phyloP scores from a whole-genome alignment of 345 rosid genomes.

The Salix udensis region DNA sequence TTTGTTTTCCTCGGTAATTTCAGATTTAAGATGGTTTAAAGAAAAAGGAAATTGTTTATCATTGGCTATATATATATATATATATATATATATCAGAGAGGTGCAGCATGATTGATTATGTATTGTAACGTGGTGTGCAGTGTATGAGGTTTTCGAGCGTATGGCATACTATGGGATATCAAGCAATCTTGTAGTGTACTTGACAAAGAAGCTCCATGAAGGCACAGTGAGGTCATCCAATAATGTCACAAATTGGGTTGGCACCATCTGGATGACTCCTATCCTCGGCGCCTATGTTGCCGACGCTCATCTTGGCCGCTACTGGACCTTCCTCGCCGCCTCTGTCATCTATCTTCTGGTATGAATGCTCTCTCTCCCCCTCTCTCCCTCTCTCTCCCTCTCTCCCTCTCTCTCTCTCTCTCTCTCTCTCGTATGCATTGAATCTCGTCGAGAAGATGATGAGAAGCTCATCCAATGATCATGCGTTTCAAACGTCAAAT shows the following conservation, averaged over 20 bases:
- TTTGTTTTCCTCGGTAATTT: no score
- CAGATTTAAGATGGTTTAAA: no score
- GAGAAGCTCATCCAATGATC: not conserved
- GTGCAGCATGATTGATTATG: not conserved
- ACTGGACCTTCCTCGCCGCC: conserved; percentile 62
- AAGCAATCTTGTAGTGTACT: conserved; percentile 61
- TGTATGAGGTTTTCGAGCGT: conserved; percentile 77
- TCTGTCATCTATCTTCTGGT: conserved; percentile 55
- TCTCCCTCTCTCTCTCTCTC: not conserved
- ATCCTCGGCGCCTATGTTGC: conserved; percentile 84
- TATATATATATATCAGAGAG: no score
- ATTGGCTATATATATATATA: no score
- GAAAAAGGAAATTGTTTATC: no score
- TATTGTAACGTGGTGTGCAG: conserved; percentile 24
- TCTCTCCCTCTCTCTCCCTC: not conserved
- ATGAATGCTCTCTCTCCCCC: not conserved
- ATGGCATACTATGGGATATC: conserved; percentile 93
- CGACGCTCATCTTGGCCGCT: conserved; percentile 85
- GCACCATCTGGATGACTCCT: conserved; percentile 79
- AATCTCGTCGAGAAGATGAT: not conserved
- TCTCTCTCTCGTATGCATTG: not conserved
- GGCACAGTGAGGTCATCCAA: conserved; percentile 82
- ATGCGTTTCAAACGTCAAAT: not conserved
- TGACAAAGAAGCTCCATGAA: conserved; percentile 73
- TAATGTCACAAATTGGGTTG: conserved; percentile 94